phyloP scores from a whole-genome alignment of 352 stramenopile species.

The Phytophthora boehmeriae region DNA sequence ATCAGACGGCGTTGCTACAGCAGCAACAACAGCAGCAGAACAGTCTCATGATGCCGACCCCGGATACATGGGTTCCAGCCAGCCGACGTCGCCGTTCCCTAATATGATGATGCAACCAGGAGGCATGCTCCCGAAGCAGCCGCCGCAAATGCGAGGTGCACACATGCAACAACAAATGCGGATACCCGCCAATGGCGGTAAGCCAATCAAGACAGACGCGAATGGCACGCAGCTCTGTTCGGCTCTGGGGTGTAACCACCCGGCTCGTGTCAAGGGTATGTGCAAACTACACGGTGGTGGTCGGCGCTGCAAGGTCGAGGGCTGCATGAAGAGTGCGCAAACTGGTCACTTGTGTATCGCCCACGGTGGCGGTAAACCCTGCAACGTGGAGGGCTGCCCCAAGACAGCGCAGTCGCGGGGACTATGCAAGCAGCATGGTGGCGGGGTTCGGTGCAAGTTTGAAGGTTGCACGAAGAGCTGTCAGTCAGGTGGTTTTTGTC shows the following conservation, averaged over 20 bases:
- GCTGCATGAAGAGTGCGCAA: slow-evolving; percentile 89
- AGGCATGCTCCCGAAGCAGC: slow-evolving; percentile 43
- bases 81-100: slow-evolving; percentile 53
- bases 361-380: slow-evolving; percentile 84
- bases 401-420: slow-evolving; percentile 88
- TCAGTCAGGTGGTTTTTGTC: slow-evolving; percentile 85
- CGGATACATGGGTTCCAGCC: slow-evolving; percentile 35
- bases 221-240: slow-evolving; percentile 73
- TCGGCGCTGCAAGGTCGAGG: slow-evolving; percentile 84
- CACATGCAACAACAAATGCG: slow-evolving; percentile 40
- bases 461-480: slow-evolving; percentile 89
- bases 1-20: slow-evolving; percentile 56
- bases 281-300: slow-evolving; percentile 86
- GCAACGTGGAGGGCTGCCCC: slow-evolving; percentile 82
- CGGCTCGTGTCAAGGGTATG: slow-evolving; percentile 83
- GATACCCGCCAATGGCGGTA: slow-evolving; percentile 59
- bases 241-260: slow-evolving; percentile 79
- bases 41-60: slow-evolving; percentile 47
- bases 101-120: slow-evolving; percentile 74
- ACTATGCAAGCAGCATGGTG: slow-evolving; percentile 86
- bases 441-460: slow-evolving; percentile 86
- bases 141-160: slow-evolving; percentile 32
- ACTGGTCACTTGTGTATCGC: slow-evolving; percentile 86
- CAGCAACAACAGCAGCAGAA: slow-evolving; percentile 45
- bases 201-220: slow-evolving; percentile 57